Evolutionary conservation across 805 yeast species (phyloP), one percentile per base, ranked within the genome.

Genomic region (Candida ponderosae): DNA sequence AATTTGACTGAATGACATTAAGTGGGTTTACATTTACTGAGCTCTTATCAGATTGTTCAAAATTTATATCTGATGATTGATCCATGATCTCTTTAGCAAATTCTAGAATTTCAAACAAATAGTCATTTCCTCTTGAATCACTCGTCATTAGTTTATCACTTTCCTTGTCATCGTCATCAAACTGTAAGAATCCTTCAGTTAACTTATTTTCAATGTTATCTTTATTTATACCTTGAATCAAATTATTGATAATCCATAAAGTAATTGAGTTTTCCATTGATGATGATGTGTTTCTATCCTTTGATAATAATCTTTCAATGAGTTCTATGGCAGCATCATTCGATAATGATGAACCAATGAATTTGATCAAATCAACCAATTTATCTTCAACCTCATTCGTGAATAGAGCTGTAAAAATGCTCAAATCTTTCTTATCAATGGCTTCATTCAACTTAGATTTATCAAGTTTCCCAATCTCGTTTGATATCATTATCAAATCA

Each of bases 51-150:
- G 24, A 21, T n/a, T n/a, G n/a, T n/a, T n/a, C n/a, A n/a, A n/a
- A n/a, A n/a, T n/a, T n/a, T 36, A 39, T 31, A 26, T 44, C 55
- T 6, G 66, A 48, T 2, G 59, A 38, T 4, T 57, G 57, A 28
- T 66, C 69, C 4, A 74, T 50, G 3, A 74, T 37, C 1, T 60
- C 64, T 39, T 66, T 71, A 0, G 80, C 64, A 35, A 46, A 53
- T 24, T 66, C 70, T 16, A 70, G 38, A 1, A 65, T 33, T 2
- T 44, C 40, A 34, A 54, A 63, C 4, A 57, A 49, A 8, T 54
- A 46, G n/a, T 57, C 57, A 10, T 54, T 46, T 15, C n/a, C n/a
- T 39, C 42, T 17, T 53, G 57, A 8, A 42, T 21, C 31, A 40
- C 14, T 40, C 5, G 40, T 42, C 2, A 46, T 39, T 9, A 24